Base-by-base conservation (phyloP, 768 basidiomycete genomes). In the Russula virescens region DNA sequence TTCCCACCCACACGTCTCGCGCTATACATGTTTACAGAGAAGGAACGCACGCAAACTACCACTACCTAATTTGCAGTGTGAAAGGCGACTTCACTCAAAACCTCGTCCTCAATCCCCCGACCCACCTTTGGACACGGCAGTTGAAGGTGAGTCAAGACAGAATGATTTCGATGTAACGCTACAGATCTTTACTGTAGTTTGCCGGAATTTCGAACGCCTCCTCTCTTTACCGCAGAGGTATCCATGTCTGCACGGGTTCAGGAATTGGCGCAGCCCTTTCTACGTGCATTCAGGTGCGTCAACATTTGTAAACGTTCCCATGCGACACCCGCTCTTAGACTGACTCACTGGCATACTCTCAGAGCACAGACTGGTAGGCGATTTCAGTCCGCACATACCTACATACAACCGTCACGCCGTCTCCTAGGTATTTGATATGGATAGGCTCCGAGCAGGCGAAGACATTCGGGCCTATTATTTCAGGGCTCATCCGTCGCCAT, bases 361-460 rank as follows among this genome's bases (percentile, higher is more conserved):
- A 91, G 70, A 87, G 83, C 19, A 82, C 86, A 5, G 73, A 85
- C 73, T 88, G 87, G 87, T 88, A 62, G 71, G 78, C 69, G 56
- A 46, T 38, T 51, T 18, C 8, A n/a, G n/a, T n/a, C n/a, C 28
- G 8, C 16, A 42, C 49, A 18, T n/a, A 31, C 8, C 8, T 25
- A 26, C 62, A 45, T 56, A 60, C 49, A 28, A 1, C 26, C 43
- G 50, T 64, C 51, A 68, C 53, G 26, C 54, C 21, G 48, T 48
- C 46, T 35, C 16, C 45, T 65, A 88, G 87, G 87, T 89, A 82
- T 72, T 79, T 89, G 62, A 89, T 90, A 67, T 90, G 88, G 88
- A 88, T 89, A 83, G 87, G 87, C 56, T 88, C 87, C 60, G 88
- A 91, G 69, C 88, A 91, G 73, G 88, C 88, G 73, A 89, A 86